A percentile compares a stretch with the other conserved stretches of the same genome.
Evolutionary conservation across 768 basidiomycete species (phyloP).

Genomic region (Lepiota venenata): DNA sequence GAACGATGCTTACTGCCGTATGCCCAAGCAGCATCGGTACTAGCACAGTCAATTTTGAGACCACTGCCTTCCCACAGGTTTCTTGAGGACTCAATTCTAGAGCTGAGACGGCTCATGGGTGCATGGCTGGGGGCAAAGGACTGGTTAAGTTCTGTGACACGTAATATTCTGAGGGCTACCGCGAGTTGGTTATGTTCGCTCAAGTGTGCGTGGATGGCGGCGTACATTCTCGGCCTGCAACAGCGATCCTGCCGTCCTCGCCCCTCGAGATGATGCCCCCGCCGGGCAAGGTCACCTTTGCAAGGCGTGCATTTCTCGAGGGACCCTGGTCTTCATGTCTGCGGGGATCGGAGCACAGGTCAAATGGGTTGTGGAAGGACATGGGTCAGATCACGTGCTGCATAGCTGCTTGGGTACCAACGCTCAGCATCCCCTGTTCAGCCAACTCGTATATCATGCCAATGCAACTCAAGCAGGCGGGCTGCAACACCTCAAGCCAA

Average conservation of each 20-base stretch:
- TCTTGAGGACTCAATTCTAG: constrained; percentile 63
- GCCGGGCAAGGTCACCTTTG: constrained; percentile 56
- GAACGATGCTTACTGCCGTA: constrained; percentile 45
- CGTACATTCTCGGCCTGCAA: constrained; percentile 79
- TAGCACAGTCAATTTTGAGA: constrained; percentile 73
- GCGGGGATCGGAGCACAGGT: constrained; percentile 40
- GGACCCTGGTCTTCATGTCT: constrained; percentile 36
- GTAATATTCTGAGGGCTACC: constrained; percentile 58
- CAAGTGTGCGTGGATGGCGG: not conserved
- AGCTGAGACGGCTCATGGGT: constrained; percentile 42
- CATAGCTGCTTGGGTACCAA: not conserved
- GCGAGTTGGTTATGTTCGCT: not conserved
- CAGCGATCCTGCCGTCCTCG: constrained; percentile 69
- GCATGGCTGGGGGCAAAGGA: constrained; percentile 42
- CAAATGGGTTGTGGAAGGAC: constrained; percentile 24
- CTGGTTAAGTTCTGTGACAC: constrained; percentile 47
- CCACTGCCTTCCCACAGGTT: constrained; percentile 80
- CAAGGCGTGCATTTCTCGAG: constrained; percentile 54
- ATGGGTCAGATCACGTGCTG: not conserved
- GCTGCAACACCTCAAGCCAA: too few species aligned
- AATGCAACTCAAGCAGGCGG: not conserved
- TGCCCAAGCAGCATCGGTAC: constrained; percentile 82
- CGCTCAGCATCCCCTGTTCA: not conserved
- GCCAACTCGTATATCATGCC: too few species aligned
- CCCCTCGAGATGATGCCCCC: constrained; percentile 67